Conservation (phyloP, 2,329 filamentous ascomycete species). For the Aspergillus eucalypticola region DNA sequence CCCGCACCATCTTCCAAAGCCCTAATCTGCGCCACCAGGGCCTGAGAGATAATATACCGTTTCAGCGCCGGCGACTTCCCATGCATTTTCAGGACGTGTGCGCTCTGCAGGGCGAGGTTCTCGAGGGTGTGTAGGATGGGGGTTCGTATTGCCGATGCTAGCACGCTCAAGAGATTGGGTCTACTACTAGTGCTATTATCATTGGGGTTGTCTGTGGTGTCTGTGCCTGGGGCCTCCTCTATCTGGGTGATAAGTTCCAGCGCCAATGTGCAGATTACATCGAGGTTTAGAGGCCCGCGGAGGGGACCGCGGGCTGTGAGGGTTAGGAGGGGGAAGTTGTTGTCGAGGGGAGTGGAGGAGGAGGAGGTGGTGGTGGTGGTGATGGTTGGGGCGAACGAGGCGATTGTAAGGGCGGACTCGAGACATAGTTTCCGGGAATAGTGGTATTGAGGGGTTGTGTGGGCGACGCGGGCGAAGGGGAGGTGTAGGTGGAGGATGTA, state of each 20-base stretch:
- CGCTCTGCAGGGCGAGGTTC: constrained; percentile 22
- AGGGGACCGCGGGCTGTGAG: constrained; percentile 21
- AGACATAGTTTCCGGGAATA: constrained; percentile 21
- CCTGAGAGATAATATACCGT: constrained; percentile 18
- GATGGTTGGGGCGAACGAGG: constrained; percentile 18
- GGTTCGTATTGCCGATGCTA: constrained; percentile 12
- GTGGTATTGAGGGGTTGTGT: constrained; percentile 18
- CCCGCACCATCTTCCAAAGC: constrained; percentile 14
- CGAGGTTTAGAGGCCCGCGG: constrained; percentile 24
- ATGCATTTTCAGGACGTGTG: constrained; percentile 19
- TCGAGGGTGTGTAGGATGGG: constrained; percentile 22
- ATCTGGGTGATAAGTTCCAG: constrained; percentile 27
- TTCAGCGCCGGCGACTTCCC: constrained; percentile 21
- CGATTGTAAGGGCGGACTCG: constrained; percentile 22
- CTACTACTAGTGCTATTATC: no score
- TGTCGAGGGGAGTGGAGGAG: not conserved
- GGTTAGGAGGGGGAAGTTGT: constrained; percentile 18
- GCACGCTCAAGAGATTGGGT: constrained; percentile 12
- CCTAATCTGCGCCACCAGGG: constrained; percentile 17
- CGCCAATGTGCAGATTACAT: constrained; percentile 23
- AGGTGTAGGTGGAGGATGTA: constrained; percentile 21
- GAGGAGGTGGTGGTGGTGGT: constrained; percentile 9
- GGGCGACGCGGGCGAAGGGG: constrained; percentile 19
- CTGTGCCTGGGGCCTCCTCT: constrained; percentile 18
- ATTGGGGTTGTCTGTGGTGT: not conserved